Base-by-base conservation (phyloP, 352 stramenopile species). In the Phytophthora vignae region DNA sequence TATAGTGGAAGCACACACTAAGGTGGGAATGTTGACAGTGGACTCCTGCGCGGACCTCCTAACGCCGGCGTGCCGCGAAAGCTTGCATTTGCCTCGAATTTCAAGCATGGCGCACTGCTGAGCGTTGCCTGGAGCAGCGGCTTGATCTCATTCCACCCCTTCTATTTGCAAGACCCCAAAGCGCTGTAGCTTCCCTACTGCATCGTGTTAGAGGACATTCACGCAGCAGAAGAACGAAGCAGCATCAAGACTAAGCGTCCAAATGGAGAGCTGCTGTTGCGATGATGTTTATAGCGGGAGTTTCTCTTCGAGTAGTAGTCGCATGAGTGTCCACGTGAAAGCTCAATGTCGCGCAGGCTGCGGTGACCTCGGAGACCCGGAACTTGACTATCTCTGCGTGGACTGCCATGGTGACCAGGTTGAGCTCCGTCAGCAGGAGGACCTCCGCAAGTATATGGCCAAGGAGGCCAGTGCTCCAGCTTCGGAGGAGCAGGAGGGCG, bases 111-210 rank as follows among this genome's bases (percentile, higher is more conserved):
- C 4, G 81, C 88, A 29, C 60, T 95, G 57, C 68, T 95, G 38
- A 92, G 85, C 36, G 73, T 95, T 60, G 81, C 76, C 9, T 95
- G 88, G 88, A 93, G 85, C 74, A 90, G 78, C n/a, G 88, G 88
- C 0, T 67, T 93, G 48, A 79, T 95, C 60, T 89, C 84, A 10
- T 95, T 95, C 65, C 77, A 93, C 63, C 88, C 88, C 22, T 95
- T 95, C 67, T 93, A 93, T 75, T 85, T 90, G 67, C 62, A 89
- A 61, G 73, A 83, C 12, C 74, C 73, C n/a, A 77, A 69, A 55
- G 60, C 70, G 22, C 31, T 40, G 55, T 81, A 77, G 62, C 31
- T 17, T 17, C 40, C 29, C 50, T 36, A 25, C 22, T 25, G 6
- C 21, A 49, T 59, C 38, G 50, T 10, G 1, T 25, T 36, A 77